A percentile compares a stretch with the other conserved stretches of the same genome.
phyloP scores from a whole-genome alignment of 441 rosid species.

The Adansonia gregorii region DNA sequence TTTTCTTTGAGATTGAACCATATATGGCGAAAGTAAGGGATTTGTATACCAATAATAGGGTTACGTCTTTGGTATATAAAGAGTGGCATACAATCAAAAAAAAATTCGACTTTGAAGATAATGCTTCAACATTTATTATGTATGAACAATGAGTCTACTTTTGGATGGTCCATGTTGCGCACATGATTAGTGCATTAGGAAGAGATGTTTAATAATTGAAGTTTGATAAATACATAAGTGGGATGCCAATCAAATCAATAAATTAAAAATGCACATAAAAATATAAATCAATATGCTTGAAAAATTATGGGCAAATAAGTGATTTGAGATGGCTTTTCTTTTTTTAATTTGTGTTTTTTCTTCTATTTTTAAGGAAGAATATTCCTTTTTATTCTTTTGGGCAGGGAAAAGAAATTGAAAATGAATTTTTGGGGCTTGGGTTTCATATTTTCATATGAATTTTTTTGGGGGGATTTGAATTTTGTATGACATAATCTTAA shows the following conservation, averaged over 20 bases:
- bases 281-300: not conserved
- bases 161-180: conserved; percentile 9
- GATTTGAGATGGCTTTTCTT: not conserved
- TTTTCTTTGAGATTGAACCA: not conserved
- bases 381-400: too few relatives aligned
- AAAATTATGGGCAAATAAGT: not conserved
- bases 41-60: not conserved
- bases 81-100: not conserved
- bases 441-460: not conserved
- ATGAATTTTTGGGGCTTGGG: not conserved
- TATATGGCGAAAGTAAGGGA: not conserved
- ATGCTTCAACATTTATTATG: not conserved
- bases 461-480: not conserved
- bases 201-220: not conserved
- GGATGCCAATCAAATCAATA: not conserved
- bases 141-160: not conserved
- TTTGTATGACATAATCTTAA: not conserved
- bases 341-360: not conserved
- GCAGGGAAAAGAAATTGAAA: not conserved
- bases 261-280: not conserved
- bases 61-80: not conserved
- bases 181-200: conserved; percentile 12
- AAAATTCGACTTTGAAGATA: not conserved
- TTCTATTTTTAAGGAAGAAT: not conserved
- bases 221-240: not conserved